Conservation (phyloP, 345 rosid genomes). For the Moricandia moricandioides region DNA sequence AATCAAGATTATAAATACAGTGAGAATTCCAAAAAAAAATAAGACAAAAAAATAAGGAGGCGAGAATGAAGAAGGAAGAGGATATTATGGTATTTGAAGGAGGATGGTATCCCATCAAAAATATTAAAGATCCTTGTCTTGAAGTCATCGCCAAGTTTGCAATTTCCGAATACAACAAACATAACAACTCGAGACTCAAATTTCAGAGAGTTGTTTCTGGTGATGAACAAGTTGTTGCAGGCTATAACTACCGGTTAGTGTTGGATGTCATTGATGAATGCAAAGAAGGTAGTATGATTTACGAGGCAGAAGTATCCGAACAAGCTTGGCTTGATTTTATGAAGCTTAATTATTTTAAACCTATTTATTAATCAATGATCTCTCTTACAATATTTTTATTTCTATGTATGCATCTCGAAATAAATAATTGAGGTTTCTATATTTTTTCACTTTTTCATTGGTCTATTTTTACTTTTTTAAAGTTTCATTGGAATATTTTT, state of each 20-base stretch:
- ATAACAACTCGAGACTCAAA: background rate
- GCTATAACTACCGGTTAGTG: background rate
- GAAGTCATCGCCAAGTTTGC: conserved; percentile 10
- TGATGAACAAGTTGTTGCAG: background rate
- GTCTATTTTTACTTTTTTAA: background rate
- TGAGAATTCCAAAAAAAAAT: background rate
- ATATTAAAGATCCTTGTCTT: background rate
- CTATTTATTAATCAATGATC: background rate
- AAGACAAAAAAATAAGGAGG: background rate
- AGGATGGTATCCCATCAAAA: background rate
- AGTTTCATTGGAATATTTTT: background rate
- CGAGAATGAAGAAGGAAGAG: background rate
- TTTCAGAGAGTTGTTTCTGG: background rate
- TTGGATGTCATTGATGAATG: background rate
- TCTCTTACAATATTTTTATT: background rate
- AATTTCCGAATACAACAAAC: conserved; percentile 4
- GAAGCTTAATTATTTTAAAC: background rate
- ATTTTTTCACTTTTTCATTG: background rate
- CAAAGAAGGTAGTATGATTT: background rate
- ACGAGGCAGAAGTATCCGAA: background rate
- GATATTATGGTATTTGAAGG: background rate
- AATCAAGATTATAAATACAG: background rate
- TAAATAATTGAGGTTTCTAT: background rate
- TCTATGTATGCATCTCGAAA: background rate
- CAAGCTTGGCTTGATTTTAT: background rate